Conservation (phyloP, 805 yeast species). For the Lipomyces yamanashiensis region DNA sequence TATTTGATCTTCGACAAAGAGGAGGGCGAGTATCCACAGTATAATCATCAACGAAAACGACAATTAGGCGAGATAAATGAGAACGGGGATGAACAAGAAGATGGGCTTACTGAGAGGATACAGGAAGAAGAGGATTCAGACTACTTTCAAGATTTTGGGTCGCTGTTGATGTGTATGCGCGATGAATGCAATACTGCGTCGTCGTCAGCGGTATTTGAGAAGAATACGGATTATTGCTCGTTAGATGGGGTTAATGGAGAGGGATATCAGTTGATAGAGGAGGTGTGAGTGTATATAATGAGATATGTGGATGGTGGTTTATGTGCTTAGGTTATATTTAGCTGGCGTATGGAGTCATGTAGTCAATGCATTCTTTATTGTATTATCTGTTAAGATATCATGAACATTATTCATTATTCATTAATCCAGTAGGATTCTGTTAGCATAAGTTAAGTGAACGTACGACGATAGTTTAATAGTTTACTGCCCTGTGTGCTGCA, state of each 20-base stretch:
- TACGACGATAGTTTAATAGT: too few species aligned
- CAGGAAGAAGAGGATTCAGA: slow-evolving; percentile 21
- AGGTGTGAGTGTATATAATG: not conserved
- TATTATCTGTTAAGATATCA: too few species aligned
- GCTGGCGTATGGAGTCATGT: too few species aligned
- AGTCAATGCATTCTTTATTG: too few species aligned
- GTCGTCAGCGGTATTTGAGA: not conserved
- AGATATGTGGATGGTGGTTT: too few species aligned
- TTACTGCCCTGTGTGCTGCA: too few species aligned
- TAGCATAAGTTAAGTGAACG: too few species aligned
- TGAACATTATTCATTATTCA: too few species aligned
- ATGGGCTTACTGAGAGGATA: too few species aligned
- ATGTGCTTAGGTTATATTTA: too few species aligned
- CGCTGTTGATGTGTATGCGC: slow-evolving; percentile 2
- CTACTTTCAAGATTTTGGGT: slow-evolving; percentile 22
- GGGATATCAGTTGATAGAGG: slow-evolving; percentile 8
- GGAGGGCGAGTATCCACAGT: not conserved
- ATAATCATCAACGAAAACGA: not conserved
- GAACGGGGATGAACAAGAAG: too few species aligned
- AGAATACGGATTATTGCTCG: not conserved
- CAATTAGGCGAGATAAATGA: not conserved
- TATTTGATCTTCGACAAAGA: slow-evolving; percentile 14
- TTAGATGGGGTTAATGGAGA: slow-evolving; percentile 9
- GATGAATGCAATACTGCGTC: not conserved
- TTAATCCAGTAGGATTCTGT: too few species aligned